phyloP scores from a whole-genome alignment of 805 yeast species.

The Wickerhamomyces silvicola region DNA sequence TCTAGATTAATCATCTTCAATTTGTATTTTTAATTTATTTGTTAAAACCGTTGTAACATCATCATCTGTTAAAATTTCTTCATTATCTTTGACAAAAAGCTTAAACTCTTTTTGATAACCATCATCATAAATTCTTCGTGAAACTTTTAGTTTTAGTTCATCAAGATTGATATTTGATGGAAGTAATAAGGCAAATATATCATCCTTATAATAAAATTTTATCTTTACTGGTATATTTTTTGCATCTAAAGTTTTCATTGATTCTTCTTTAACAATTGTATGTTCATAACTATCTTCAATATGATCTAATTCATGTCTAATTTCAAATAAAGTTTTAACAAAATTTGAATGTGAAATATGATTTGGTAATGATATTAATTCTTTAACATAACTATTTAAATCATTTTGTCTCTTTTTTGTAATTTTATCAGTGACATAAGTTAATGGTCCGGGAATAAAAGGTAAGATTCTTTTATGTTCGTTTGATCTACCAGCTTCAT shows the following conservation, averaged over 20 bases:
- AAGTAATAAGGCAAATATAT: slow-evolving; percentile 65
- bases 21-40: slow-evolving; percentile 30
- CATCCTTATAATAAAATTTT: slow-evolving; percentile 74
- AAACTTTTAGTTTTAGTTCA: slow-evolving; percentile 46
- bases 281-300: slow-evolving; percentile 22
- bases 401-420: slow-evolving; percentile 49
- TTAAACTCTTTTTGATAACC: slow-evolving; percentile 25
- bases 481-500: slow-evolving; percentile 79
- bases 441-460: slow-evolving; percentile 92
- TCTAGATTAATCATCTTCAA: slow-evolving; percentile 32
- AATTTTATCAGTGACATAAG: slow-evolving; percentile 77
- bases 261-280: slow-evolving; percentile 21
- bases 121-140: slow-evolving; percentile 40
- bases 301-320: slow-evolving; percentile 33
- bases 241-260: slow-evolving; percentile 15
- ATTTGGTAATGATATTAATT: slow-evolving; percentile 63
- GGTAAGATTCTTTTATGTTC: slow-evolving; percentile 79
- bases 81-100: slow-evolving; percentile 26
- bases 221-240: slow-evolving; percentile 38
- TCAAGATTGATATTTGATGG: slow-evolving; percentile 40
- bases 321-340: slow-evolving; percentile 65
- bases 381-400: slow-evolving; percentile 49
- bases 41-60: slow-evolving; percentile 28
- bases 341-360: slow-evolving; percentile 66
- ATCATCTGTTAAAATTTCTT: slow-evolving; percentile 26